Conservation (phyloP, 2,329 filamentous ascomycete genomes). For the Nothophoma quercina region DNA sequence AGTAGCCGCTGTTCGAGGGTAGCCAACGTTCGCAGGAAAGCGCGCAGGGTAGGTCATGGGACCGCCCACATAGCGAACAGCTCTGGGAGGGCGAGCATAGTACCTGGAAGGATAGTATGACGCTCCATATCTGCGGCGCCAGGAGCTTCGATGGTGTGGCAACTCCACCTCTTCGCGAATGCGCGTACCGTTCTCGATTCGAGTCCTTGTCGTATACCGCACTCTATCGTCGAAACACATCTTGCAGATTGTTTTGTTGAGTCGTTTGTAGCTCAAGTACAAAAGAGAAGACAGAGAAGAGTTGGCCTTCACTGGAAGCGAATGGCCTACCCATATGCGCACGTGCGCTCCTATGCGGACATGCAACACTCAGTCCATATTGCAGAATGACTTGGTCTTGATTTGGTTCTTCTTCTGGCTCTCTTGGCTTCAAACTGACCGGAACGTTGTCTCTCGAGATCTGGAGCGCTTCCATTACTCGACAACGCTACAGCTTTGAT, state of each 20-base stretch:
- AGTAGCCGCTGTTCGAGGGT: constrained; percentile 2
- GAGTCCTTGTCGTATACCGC: constrained; percentile 25
- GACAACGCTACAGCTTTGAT: neutral
- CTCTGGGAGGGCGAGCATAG: constrained; percentile 28
- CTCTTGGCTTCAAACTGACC: too few relatives aligned
- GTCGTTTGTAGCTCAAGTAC: too few relatives aligned
- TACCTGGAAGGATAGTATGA: constrained; percentile 40
- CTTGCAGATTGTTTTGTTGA: neutral
- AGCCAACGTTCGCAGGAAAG: constrained; percentile 14
- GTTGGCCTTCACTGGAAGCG: too few relatives aligned
- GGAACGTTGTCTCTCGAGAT: too few relatives aligned
- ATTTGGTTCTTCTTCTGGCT: too few relatives aligned
- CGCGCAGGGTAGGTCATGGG: constrained; percentile 15
- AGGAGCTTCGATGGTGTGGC: constrained; percentile 23
- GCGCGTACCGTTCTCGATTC: constrained; percentile 22
- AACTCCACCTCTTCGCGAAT: constrained; percentile 15
- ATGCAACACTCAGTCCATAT: too few relatives aligned
- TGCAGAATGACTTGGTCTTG: too few relatives aligned
- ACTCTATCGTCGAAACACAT: constrained; percentile 39
- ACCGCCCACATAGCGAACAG: constrained; percentile 14
- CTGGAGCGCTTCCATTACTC: constrained; percentile 18
- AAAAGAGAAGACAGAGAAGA: too few relatives aligned
- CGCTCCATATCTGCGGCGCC: constrained; percentile 31
- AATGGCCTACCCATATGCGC: too few relatives aligned
- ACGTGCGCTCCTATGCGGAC: too few relatives aligned